Percentiles rank a stretch among this genome's conserved stretches.
These are phyloP conservation scores for Phytophthora uliginosa DNA, from an alignment of 352 stramenopile genomes.

Conservation along the genomic window DNA sequence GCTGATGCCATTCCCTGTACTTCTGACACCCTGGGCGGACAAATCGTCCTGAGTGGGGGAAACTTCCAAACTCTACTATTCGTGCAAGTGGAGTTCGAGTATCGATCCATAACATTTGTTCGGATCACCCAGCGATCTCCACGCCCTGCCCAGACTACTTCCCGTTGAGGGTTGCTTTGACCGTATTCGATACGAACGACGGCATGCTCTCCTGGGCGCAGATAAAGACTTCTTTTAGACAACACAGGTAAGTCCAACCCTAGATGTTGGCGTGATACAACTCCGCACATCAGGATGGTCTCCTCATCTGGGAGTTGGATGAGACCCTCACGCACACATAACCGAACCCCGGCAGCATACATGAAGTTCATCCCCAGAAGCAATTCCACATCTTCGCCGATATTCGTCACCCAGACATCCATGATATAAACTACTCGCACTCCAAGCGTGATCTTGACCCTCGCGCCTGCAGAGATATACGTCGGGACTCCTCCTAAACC, in stretches of 20 bases:
- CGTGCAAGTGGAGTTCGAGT: neutral
- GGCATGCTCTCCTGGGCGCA: neutral
- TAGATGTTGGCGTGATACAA: neutral
- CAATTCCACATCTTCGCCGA: constrained; percentile 30
- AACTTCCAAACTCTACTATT: no score
- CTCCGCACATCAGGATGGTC: neutral
- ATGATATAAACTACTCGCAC: neutral
- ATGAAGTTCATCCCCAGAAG: constrained; percentile 47
- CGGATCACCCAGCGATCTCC: constrained; percentile 1
- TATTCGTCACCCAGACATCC: constrained; percentile 26
- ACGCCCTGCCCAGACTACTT: neutral
- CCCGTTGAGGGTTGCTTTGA: neutral
- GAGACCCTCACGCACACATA: neutral
- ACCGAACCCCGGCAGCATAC: constrained; percentile 21
- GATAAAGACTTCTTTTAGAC: neutral
- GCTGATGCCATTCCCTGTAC: constrained; percentile 13
- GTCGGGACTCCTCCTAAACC: neutral
- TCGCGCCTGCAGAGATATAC: neutral
- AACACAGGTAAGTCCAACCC: neutral
- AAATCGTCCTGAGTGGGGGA: no score
- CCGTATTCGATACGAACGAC: neutral
- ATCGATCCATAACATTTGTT: neutral
- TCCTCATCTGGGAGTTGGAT: constrained; percentile 3
- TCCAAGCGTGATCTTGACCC: neutral
- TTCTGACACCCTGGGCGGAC: no score